Evolutionary conservation across 192 early-diverging fungal genomes (phyloP), one percentile per base, ranked within the genome.

Genomic region (Backusella australiensis): DNA sequence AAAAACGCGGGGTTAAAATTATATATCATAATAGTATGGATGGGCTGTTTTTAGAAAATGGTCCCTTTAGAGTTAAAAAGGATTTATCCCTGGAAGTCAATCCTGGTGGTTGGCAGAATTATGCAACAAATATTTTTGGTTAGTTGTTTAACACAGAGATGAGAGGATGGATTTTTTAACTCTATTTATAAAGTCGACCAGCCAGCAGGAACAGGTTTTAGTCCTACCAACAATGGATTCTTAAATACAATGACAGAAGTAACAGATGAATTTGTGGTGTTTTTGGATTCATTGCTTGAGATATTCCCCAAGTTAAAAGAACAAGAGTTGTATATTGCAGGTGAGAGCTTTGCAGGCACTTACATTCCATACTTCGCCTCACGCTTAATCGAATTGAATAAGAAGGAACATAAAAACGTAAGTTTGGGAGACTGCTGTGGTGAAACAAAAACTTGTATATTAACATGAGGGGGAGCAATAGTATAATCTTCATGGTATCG

Each of bases 301-400:
- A 63, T 63, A 63, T 63, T 63, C 12, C 56, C 56, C 8, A 63
- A 29, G 26, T 29, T 63, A 29, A 63, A 63, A 29, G 56, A 63
- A 0, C 56, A 63, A 63, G 56, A 63, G 3, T 26, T 91, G 15
- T 91, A 90, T 77, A 63, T 91, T 29, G 83, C 88, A 44, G 90
- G 90, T 65, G 90, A 91, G 67, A 91, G 90, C 67, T 91, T 75
- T 78, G 90, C 90, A 0, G 90, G 90, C 1, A 88, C 86, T 1
- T 91, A 88, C 78, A 90, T 91, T 53, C 90, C 90, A 8, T 91
- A 91, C 42, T 83, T 91, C 68, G 83, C 82, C 14, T 59, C 69
- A 7, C 69, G 56, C n/a, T 73, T 82, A 63, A 72, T 81, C 1
- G 74, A 83, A n/a, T 29, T 88, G 21, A 83, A 89, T 39, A 75